Evolutionary conservation across 2,329 filamentous ascomycete species (phyloP).

Genomic region (Aspergillus tubingensis): DNA sequence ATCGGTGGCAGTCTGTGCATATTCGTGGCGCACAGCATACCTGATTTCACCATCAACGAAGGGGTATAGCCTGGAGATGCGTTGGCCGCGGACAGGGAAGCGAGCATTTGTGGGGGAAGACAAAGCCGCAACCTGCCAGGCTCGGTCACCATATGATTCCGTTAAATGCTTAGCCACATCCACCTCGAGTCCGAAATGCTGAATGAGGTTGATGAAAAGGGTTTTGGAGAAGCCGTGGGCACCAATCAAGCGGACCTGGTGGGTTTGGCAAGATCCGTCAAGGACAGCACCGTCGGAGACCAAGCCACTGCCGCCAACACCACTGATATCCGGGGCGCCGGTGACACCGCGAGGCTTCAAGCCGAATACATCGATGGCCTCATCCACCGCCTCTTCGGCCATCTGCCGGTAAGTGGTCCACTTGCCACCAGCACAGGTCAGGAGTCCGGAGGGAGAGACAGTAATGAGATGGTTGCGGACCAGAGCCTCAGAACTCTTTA

Average conservation of each 20-base stretch:
- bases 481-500: constrained; percentile 80
- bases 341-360: constrained; percentile 60
- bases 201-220: constrained; percentile 91
- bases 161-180: constrained; percentile 88
- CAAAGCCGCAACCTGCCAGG: constrained; percentile 84
- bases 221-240: constrained; percentile 87
- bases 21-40: constrained; percentile 85
- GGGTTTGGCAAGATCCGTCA: constrained; percentile 78
- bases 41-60: constrained; percentile 91
- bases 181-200: constrained; percentile 88
- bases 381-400: constrained; percentile 86
- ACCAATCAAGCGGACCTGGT: constrained; percentile 76
- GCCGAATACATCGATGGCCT: constrained; percentile 69
- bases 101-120: constrained; percentile 74
- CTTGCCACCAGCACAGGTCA: constrained; percentile 86
- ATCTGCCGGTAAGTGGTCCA: constrained; percentile 94
- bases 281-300: constrained; percentile 71
- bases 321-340: constrained; percentile 68
- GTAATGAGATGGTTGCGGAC: constrained; percentile 85
- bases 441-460: constrained; percentile 73
- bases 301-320: constrained; percentile 68
- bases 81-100: constrained; percentile 80
- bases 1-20: constrained; percentile 87
- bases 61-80: constrained; percentile 78
- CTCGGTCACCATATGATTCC: constrained; percentile 85